Evolutionary conservation across 371 early-diverging fungal genomes (phyloP), one percentile per base, ranked within the genome.

Genomic region (Syncephalastrum monosporum): DNA sequence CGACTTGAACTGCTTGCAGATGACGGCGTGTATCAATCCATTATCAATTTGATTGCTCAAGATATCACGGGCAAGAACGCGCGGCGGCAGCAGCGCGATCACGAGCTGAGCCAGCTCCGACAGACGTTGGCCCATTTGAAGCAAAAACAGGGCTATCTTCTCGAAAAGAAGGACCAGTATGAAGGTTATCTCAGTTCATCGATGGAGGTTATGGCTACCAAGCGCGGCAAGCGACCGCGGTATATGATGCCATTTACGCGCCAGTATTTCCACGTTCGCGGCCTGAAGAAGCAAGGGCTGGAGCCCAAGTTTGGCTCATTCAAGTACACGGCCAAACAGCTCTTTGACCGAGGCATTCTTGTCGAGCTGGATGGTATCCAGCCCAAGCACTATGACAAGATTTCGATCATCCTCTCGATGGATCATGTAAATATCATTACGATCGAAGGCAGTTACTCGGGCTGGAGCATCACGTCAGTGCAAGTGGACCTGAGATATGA

Each of bases 241-340:
- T 78, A 82, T 45, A 77, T 85, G 46, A 68, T 92, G 59, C 92
- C 91, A 14, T 96, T 97, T 75, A 90, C 94, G 3, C 82, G 87
- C 19, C 99, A 97, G 73, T 97, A 94, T 68, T 95, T 90, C 81
- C 96, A 97, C 69, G 70, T 94, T 61, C 82, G 87, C 25, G 89
- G 89, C 33, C 83, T 97, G 49, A 82, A 93, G 66, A 88, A 90
- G 50, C 61, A 84, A 17, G 97, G 96, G 10, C 82, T 82, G 23
- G 91, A 96, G 47, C 98, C 99, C 4, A 87, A 90, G 65, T 99
- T 96, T 72, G 99, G 99, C 4, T 95, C 96, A 41, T 98, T 87
- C 86, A 97, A 97, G 81, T 98, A 96, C 77, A 89, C 92, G 15
- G 98, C 98, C 12, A 91, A 91, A 57, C 88, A 91, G 57, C 77